Base-by-base conservation (phyloP, 2,329 filamentous ascomycete genomes). In the Lasiodiplodia gonubiensis region DNA sequence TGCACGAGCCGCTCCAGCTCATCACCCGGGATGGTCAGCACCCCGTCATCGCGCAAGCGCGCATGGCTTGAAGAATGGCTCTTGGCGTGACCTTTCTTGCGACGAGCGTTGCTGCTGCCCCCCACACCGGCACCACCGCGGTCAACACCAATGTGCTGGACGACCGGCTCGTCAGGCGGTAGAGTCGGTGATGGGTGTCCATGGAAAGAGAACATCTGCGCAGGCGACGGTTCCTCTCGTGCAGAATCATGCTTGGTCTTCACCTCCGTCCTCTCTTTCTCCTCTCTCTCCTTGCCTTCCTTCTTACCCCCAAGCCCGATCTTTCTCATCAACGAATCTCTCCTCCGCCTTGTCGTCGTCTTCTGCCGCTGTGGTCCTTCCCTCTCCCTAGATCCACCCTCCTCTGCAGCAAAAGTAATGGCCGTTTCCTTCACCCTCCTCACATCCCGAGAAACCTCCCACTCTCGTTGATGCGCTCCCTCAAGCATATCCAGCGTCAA, bases 371-470 rank as follows among this genome's bases (percentile, higher is more conserved):
- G 12, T 25, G 12, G 23, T 64, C 57, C 57, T 48, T 39, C 61
- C 21, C 10, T n/a, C 30, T 35, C 30, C 23, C 21, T 18, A 16
- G 6, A 16, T 21, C 35, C 48, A 16, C 16, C 46, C 33, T 51
- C 66, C 48, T 25, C 61, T 33, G 5, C 14, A 6, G n/a, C 25
- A 37, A 21, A 25, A n/a, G 12, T 16, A 48, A 52, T 14, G 2
- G 35, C 57, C 25, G 33, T 25, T 16, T 64, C 49, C 48, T 21
- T 16, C 30, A 63, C 46, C 2, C 33, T 21, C 39, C 57, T 64
- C 46, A 66, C 61, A 42, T 55, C 63, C 27, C 42, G 51, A 49
- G 25, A 52, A 16, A 68, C 25, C 37, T 68, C 61, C 67, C 67
- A 68, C 30, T 66, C 51, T 21, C 67, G 37, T 14, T 52, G 48